Base-by-base conservation (phyloP, 768 basidiomycete genomes). In the Lactarius deliciosus region DNA sequence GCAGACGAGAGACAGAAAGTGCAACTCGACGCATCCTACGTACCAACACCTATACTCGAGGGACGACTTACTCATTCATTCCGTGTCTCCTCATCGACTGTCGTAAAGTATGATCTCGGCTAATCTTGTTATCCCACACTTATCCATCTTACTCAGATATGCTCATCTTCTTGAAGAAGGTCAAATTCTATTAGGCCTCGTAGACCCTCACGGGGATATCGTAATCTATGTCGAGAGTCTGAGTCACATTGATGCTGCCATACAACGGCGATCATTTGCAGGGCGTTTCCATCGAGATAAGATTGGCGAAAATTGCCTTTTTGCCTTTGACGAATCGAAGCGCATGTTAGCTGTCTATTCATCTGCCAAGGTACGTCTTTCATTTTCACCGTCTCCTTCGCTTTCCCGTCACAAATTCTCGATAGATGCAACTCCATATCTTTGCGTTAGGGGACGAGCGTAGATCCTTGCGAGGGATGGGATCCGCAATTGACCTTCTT, bases 291-390 rank as follows among this genome's bases (percentile, higher is more conserved):
- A 80, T 61, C 77, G 76, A 7, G 80, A 82, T 60, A 85, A 81
- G 70, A 78, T 85, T 9, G 85, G 82, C 0, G 73, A 76, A 5
- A 76, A 81, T 9, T 77, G 79, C 60, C 28, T 82, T 9, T 57
- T 86, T 13, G 77, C 86, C 0, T 84, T 80, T 63, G 85, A 88
- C 58, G 85, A 87, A 69, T 73, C 76, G 20, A 83, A 80, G 66
- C 79, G 81, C 1, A 80, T 82, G 75, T 69, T 87, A 20, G 80
- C 81, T 0, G 65, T 86, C 0, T 81, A 82, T 61, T 76, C 80
- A 5, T 73, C 77, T 0, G 75, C 75, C 9, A 84, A 79, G 74
- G 84, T 80, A 22, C 1, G 69, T 61, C 20, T 2, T 61, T 57
- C 45, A 8, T 36, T 57, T 7, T 30, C 1, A 25, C 1, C 9